phyloP scores from a whole-genome alignment of 768 basidiomycete species.

The Cytidiella melzeri region DNA sequence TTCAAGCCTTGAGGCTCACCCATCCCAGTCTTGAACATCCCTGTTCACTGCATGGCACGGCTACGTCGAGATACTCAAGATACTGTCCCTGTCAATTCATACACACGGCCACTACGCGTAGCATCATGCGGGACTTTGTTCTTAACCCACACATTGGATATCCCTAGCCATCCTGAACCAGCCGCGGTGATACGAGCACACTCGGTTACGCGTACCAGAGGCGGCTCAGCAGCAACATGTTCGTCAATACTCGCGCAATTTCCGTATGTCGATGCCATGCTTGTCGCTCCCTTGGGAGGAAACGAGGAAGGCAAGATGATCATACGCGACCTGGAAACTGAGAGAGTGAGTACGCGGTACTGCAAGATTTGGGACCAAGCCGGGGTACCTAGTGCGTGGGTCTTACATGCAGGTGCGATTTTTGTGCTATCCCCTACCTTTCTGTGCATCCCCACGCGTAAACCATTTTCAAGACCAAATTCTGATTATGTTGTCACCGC shows the following conservation, averaged over 20 bases:
- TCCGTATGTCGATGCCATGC: conserved; percentile 52
- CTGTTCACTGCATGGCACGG: conserved; percentile 19
- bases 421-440: background rate
- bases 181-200: conserved; percentile 62
- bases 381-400: conserved; percentile 78
- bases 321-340: conserved; percentile 55
- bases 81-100: conserved; percentile 5
- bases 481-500: conserved; percentile 2
- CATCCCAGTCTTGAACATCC: no score
- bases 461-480: background rate
- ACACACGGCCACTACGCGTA: conserved; percentile 49
- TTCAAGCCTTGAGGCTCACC: no score
- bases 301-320: conserved; percentile 64
- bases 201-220: conserved; percentile 58
- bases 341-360: conserved; percentile 64
- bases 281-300: conserved; percentile 70
- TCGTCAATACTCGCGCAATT: conserved; percentile 73
- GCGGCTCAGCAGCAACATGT: conserved; percentile 67
- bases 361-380: conserved; percentile 69
- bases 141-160: conserved; percentile 61
- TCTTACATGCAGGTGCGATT: conserved; percentile 61
- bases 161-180: conserved; percentile 55
- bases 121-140: conserved; percentile 80
- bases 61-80: conserved; percentile 24
- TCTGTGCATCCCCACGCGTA: background rate